Base-by-base conservation (phyloP, 176 grass and related monocot species). In the Pharus latifolius region DNA sequence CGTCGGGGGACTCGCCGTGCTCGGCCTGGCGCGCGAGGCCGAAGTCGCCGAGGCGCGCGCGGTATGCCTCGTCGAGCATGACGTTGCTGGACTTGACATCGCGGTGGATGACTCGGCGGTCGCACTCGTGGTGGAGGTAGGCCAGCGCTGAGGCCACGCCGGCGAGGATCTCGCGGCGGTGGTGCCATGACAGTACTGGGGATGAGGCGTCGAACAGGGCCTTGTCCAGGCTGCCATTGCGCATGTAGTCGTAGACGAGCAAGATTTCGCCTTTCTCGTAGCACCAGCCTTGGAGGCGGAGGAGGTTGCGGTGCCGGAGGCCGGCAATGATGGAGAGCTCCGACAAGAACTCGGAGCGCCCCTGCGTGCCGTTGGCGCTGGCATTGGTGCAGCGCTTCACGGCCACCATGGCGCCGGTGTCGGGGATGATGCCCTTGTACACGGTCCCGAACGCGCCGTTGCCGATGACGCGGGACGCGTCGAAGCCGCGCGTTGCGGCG, bases 1-100 rank as follows among this genome's bases (percentile, higher is more conserved):
- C 90, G 54, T 94, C 87, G 15, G 90, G 87, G 2, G 90, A 94
- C 63, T 64, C 78, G 61, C 88, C 90, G 43, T 99, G 96, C 79
- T 99, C 90, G 1, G 87, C 85, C 65, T 95, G 87, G 19, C 90
- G 64, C 4, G 96, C 96, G 0, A 99, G 84, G 0, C 96, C 96
- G 60, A 99, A 99, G 55, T 99, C 96, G 7, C 96, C 96, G 2
- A 99, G 87, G 10, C 95, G 57, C 11, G 90, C 90, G 33, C 82
- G 84, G 84, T 77, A 91, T 0, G 62, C 76, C 64, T 99, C 90
- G 70, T 94, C 95, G 12, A 99, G 87, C 95, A 99, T 99, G 6
- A 99, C 84, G 57, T 99, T 94, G 82, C 95, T 99, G 11, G 95
- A 99, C 73, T 99, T 99, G 77, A 99, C 90, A 80, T 99, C 95